A percentile compares a stretch with the other conserved stretches of the same genome.
These are phyloP conservation scores for Rhizopus delemar DNA, from an alignment of 371 early-diverging fungal species.

Conservation along the genomic window DNA sequence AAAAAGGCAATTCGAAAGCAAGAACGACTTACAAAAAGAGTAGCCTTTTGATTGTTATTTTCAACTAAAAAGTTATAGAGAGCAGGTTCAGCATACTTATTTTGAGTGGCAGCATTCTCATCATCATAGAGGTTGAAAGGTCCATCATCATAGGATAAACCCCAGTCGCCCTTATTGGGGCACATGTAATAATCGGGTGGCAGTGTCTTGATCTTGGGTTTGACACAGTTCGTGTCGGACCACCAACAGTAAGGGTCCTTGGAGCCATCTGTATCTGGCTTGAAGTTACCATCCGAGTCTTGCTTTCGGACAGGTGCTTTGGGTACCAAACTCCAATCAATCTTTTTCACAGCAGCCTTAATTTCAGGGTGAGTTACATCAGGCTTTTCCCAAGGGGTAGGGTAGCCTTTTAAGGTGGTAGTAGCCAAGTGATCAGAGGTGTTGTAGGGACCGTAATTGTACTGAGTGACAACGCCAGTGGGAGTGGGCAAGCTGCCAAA, in stretches of 20 bases:
- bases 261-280: constrained; percentile 21
- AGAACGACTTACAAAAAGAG: constrained; percentile 33
- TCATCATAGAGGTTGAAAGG: constrained; percentile 25
- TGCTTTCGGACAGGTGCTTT: constrained; percentile 31
- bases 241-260: constrained; percentile 36
- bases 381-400: constrained; percentile 38
- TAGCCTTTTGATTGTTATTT: constrained; percentile 28
- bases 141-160: constrained; percentile 36
- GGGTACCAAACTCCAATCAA: constrained; percentile 49
- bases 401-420: constrained; percentile 26
- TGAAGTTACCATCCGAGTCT: constrained; percentile 17
- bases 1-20: neutral
- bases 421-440: constrained; percentile 5
- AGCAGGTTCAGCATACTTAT: constrained; percentile 43
- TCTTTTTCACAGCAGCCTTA: constrained; percentile 32
- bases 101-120: constrained; percentile 9
- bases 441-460: constrained; percentile 19
- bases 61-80: constrained; percentile 42
- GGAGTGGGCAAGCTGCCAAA: constrained; percentile 10
- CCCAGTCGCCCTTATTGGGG: constrained; percentile 31
- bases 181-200: constrained; percentile 28
- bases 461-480: constrained; percentile 11
- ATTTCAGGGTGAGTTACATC: constrained; percentile 34
- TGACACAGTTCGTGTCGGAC: constrained; percentile 25
- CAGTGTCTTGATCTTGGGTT: constrained; percentile 21